Evolutionary conservation across 257 asterid genomes (phyloP).

Genomic region (Apocynum venetum): DNA sequence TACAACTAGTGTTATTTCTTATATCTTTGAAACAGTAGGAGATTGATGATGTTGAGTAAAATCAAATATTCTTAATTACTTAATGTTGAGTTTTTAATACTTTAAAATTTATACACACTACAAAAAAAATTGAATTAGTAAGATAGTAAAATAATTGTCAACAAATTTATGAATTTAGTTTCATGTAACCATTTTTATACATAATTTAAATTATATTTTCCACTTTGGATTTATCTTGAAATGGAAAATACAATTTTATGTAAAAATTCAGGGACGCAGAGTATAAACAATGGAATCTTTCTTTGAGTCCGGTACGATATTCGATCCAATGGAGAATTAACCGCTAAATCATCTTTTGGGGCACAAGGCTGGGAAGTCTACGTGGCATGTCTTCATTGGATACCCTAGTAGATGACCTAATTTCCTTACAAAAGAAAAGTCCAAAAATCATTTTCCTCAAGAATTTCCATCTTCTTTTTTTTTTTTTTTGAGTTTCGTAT

Average conservation of each 20-base stretch:
- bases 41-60: too few species aligned
- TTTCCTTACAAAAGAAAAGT: not conserved
- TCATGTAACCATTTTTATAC: too few species aligned
- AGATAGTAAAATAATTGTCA: too few species aligned
- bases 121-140: not conserved
- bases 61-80: too few species aligned
- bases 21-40: too few species aligned
- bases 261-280: not conserved
- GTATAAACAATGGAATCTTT: not conserved
- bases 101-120: not conserved
- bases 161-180: too few species aligned
- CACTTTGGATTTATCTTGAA: too few species aligned
- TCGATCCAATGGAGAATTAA: not conserved
- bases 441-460: not conserved
- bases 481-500: too few species aligned
- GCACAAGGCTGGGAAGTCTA: conserved; percentile 15
- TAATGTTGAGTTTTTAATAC: not conserved
- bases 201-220: too few species aligned
- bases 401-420: not conserved
- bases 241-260: too few species aligned
- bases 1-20: too few species aligned
- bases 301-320: not conserved
- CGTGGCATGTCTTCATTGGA: not conserved
- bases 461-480: not conserved
- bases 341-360: conserved; percentile 5